Evolutionary conservation across 1,284 basidiomycete genomes (phyloP).

Genomic region (Puccinia polysora): DNA sequence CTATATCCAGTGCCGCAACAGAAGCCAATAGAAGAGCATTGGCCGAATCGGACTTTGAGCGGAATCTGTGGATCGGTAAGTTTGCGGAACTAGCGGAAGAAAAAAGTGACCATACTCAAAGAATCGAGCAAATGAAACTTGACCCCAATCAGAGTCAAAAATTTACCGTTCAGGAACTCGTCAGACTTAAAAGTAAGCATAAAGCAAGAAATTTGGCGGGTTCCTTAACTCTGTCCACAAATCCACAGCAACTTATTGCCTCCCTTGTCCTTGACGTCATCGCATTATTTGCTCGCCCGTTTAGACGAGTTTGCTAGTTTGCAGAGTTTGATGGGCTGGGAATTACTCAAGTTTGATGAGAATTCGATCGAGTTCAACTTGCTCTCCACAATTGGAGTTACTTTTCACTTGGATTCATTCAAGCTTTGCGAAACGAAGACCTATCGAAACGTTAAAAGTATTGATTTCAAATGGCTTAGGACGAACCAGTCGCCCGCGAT

Average conservation of each 20-base stretch:
- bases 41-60: constrained; percentile 39
- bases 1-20: constrained; percentile 17
- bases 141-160: constrained; percentile 24
- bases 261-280: not conserved
- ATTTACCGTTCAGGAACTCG: constrained; percentile 35
- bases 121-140: constrained; percentile 28
- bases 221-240: not conserved
- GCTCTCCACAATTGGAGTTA: not conserved
- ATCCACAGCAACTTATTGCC: not conserved
- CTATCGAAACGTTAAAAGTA: constrained; percentile 8
- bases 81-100: constrained; percentile 29
- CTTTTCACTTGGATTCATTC: constrained; percentile 16
- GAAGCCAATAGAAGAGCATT: constrained; percentile 26
- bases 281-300: not conserved
- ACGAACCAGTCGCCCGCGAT: not conserved
- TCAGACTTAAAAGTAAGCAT: constrained; percentile 26
- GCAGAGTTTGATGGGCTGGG: constrained; percentile 40
- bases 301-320: constrained; percentile 35
- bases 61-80: constrained; percentile 31
- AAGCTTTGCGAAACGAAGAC: not conserved
- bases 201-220: not conserved
- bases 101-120: constrained; percentile 12
- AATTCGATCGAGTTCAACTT: constrained; percentile 26
- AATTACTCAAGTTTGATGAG: constrained; percentile 27
- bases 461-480: constrained; percentile 29